Evolutionary conservation across 2,329 filamentous ascomycete species (phyloP), one percentile per base, ranked within the genome.

Genomic region (Beauveria australis): DNA sequence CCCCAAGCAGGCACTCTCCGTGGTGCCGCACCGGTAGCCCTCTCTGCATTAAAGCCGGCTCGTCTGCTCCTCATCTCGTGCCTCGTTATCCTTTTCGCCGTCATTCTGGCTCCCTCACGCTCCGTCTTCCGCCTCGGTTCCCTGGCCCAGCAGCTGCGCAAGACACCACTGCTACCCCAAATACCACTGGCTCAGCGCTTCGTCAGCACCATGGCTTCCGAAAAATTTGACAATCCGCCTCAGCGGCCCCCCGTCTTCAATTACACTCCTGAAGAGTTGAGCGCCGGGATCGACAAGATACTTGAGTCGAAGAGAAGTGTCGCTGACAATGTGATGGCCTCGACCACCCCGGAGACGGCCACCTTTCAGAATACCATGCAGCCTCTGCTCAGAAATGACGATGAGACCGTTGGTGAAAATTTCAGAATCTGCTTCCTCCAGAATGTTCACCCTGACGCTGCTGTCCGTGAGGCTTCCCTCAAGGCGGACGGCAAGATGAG

Each of bases 351-450:
- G 10, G 75, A 78, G 61, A 76, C 79, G 62, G 79, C 80, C 26
- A 81, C 75, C n/a, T 85, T 84, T 66, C 73, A 75, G 57, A 78
- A 79, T n/a, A 79, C 83, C 54, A 71, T 84, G 55, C 75, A 79
- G 33, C 91, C 91, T 19, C 86, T 94, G 70, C 85, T 89, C 30
- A 78, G 85, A 54, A 89, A 89, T 67, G 88, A 92, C 75, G 89
- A 92, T 72, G 70, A 78, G 47, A 78, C 81, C 65, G 78, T 79
- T 1, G 77, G 89, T 28, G 78, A 81, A 63, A 75, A 79, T 53
- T 80, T 86, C 62, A 92, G 92, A 65, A 75, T 92, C 58, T 85
- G 86, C 65, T 92, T 94, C 75, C 93, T 92, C 73, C 88, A 92
- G 69, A 86, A 89, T 65, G 88, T 93, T 3, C 91, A 88, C 19